A percentile compares a stretch with the other conserved stretches of the same genome.
phyloP scores from a whole-genome alignment of 371 early-diverging fungal species.

The Fennellomyces sp. region DNA sequence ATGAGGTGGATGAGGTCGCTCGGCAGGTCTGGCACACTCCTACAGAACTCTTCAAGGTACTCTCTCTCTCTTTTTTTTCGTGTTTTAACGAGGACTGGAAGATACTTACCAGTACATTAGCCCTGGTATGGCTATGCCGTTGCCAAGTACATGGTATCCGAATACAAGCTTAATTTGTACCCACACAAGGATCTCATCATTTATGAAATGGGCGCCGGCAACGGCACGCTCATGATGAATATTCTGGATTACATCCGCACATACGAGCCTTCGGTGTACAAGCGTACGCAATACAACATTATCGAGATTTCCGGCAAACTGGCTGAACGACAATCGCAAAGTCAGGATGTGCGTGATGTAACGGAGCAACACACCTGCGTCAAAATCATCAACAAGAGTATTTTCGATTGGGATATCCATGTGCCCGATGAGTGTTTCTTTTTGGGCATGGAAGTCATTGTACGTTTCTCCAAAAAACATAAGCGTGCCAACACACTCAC shows the following conservation, averaged over 20 bases:
- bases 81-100: too few relatives aligned
- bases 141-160: slow-evolving; percentile 86
- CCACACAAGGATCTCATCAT: slow-evolving; percentile 75
- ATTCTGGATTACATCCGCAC: slow-evolving; percentile 86
- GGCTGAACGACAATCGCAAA: slow-evolving; percentile 69
- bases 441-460: slow-evolving; percentile 92
- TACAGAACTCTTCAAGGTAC: slow-evolving; percentile 91
- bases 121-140: slow-evolving; percentile 93
- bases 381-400: slow-evolving; percentile 83
- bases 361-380: slow-evolving; percentile 61
- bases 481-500: not conserved
- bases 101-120: too few relatives aligned
- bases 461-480: slow-evolving; percentile 38
- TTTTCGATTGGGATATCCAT: slow-evolving; percentile 87
- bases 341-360: slow-evolving; percentile 49
- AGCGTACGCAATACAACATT: slow-evolving; percentile 80
- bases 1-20: slow-evolving; percentile 63
- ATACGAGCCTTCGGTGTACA: slow-evolving; percentile 81
- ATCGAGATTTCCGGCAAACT: slow-evolving; percentile 91
- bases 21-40: slow-evolving; percentile 98
- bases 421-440: slow-evolving; percentile 85
- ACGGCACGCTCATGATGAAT: slow-evolving; percentile 94
- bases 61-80: too few relatives aligned
- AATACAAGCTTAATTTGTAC: slow-evolving; percentile 68
- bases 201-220: slow-evolving; percentile 97